phyloP scores from a whole-genome alignment of 1,284 basidiomycete species.

The Leccinum solheimii region DNA sequence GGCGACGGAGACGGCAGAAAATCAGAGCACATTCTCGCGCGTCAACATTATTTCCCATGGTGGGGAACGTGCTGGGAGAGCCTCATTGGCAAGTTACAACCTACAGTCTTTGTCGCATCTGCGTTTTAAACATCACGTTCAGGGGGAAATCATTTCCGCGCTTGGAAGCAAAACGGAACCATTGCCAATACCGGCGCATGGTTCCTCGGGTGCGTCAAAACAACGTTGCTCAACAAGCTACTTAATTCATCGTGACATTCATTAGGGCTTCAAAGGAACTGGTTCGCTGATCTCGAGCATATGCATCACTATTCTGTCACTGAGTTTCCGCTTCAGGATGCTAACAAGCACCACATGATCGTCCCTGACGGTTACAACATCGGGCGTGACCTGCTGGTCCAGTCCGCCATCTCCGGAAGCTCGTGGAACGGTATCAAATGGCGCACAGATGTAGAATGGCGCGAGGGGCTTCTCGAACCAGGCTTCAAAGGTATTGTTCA shows the following conservation, averaged over 20 bases:
- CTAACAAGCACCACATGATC: constrained; percentile 68
- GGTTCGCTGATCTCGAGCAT: constrained; percentile 34
- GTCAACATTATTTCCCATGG: constrained; percentile 64
- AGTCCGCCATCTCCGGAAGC: constrained; percentile 59
- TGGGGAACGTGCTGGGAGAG: constrained; percentile 76
- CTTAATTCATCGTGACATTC: constrained; percentile 4
- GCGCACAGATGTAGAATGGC: constrained; percentile 74
- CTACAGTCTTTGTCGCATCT: constrained; percentile 20
- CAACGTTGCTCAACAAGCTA: background rate
- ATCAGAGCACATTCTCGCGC: constrained; percentile 62
- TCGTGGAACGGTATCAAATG: constrained; percentile 65
- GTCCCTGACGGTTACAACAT: constrained; percentile 75
- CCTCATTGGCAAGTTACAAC: constrained; percentile 51
- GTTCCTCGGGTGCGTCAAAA: constrained; percentile 62
- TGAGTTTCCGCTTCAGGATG: constrained; percentile 43
- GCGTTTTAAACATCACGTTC: constrained; percentile 6
- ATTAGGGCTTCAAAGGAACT: constrained; percentile 74
- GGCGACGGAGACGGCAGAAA: constrained; percentile 69
- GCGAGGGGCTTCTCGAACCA: constrained; percentile 60
- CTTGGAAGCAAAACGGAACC: constrained; percentile 74
- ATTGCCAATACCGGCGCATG: constrained; percentile 62
- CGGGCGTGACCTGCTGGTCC: constrained; percentile 72
- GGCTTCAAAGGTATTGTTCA: constrained; percentile 56
- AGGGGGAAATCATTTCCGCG: constrained; percentile 66
- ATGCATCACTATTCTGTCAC: background rate